Base-by-base conservation (phyloP, 805 yeast species). In the Metschnikowia cubensis region DNA sequence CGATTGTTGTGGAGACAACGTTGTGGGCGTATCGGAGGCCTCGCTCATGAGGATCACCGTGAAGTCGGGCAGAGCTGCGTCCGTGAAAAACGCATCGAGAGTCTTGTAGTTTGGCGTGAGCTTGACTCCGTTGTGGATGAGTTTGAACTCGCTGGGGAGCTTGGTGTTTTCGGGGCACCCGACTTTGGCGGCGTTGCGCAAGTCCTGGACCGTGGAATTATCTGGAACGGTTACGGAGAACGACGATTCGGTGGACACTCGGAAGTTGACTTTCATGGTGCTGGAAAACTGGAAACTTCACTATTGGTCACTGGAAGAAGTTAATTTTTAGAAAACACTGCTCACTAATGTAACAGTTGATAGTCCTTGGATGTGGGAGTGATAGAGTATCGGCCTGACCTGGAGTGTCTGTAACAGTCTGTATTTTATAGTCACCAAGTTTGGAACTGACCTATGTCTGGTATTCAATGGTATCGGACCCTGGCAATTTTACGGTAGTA, bases 121-220 rank as follows among this genome's bases (percentile, higher is more conserved):
- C 58, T 67, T 69, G 38, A 59, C 66, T 6, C 77, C 77, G 54
- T 72, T 71, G 54, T 58, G 58, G 45, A 73, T 72, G 44, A 73
- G 66, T 52, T 73, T 73, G 58, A 71, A 71, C 38, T 67, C 69
- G 8, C 54, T 38, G 3, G 77, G 77, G 43, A 72, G 59, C 47
- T 61, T 62, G 35, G 63, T 56, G 17, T 58, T 46, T n/a, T 55
- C 49, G 14, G 74, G 73, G 39, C 73, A 64, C 4, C 59, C 58
- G 22, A 74, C 76, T 45, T 71, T 66, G 18, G 81, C 76, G 6
- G 79, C 71, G 41, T 68, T 67, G 48, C 74, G 71, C 54, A 81
- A 69, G 53, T 79, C 82, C 35, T 71, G 77, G 35, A 79, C 82
- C 1, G 83, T 74, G 45, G 82, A 68, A 59, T 76, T 73, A 50